Evolutionary conservation across 1,284 basidiomycete genomes (phyloP).

Genomic region (Ceratobasidium sp.): DNA sequence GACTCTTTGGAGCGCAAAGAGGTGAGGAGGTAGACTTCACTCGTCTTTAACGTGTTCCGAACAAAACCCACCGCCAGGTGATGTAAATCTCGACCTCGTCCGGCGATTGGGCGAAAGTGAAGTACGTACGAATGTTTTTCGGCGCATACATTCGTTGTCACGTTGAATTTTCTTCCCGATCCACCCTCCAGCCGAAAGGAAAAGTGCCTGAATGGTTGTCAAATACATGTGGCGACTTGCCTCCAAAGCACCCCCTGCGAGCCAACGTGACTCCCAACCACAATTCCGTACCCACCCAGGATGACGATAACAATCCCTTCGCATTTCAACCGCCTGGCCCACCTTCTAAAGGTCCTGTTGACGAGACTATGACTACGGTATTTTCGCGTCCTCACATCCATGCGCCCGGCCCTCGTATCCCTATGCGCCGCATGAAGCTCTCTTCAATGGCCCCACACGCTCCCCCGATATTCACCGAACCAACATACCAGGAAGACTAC

Average conservation of each 20-base stretch:
- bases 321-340: conserved; percentile 22
- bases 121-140: not conserved
- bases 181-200: conserved; percentile 8
- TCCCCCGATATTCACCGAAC: conserved; percentile 6
- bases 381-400: not conserved
- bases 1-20: conserved; percentile 23
- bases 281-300: not conserved
- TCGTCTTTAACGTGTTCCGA: no score
- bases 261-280: not conserved
- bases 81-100: not conserved
- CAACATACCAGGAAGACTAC: conserved; percentile 17
- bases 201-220: conserved; percentile 28
- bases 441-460: conserved; percentile 9
- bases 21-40: not conserved
- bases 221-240: conserved; percentile 7
- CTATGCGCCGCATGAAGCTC: conserved; percentile 5
- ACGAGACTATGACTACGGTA: not conserved
- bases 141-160: conserved; percentile 22
- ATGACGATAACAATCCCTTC: conserved; percentile 21
- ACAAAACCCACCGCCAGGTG: not conserved
- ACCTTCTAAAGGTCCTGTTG: not conserved
- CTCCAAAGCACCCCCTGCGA: conserved; percentile 16
- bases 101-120: not conserved
- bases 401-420: not conserved
- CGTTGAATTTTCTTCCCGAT: not conserved